Base-by-base conservation (phyloP, 225 moss, liverwort and hornwort genomes). In the Antitrichia curtipendula region DNA sequence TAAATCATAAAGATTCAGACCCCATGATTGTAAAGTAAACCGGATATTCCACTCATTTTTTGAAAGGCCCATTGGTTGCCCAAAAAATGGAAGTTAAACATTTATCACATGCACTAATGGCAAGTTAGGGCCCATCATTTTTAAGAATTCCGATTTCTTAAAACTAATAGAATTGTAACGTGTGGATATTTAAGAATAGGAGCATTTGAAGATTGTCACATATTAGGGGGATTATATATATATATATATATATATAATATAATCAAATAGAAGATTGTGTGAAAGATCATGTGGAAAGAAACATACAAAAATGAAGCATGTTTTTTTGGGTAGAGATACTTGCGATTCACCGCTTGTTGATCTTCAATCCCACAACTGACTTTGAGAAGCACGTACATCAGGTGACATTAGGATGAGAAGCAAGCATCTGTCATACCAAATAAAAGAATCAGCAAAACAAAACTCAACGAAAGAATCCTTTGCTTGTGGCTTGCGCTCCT, bases 141-240 rank as follows among this genome's bases (percentile, higher is more conserved):
- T 27, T 3, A 28, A 27, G 13, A 27, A 60, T 60, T 60, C 21
- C 13, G 4, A 60, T 13, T 60, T 60, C 13, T 27, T 60, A 28
- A 28, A 13, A 60, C 13, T 27, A 7, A 3, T 13, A 60, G 6
- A 60, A 60, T 8, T 63, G 0, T 32, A 32, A 32, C 1, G 1
- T 60, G 28, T 28, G 7, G 28, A 28, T 60, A 60, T 60, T 31
- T 13, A 23, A 38, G 3, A 68, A 2, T 24, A 40, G 21, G 3
- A 40, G 2, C 40, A 40, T 40, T 69, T 5, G 1, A 8, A 69
- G 5, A 69, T 13, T 24, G 1, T 23, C 6, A 7, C 7, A 3
- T 21, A n/a, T 4, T 50, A 50, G 50, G 0, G 2, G 0, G 6
- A 20, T 6, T n/a, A n/a, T n/a, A n/a, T n/a, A n/a, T n/a, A n/a